Evolutionary conservation across 495 filamentous ascomycete genomes (phyloP), one percentile per base, ranked within the genome.

Genomic region (Rhizodiscina lignyota): DNA sequence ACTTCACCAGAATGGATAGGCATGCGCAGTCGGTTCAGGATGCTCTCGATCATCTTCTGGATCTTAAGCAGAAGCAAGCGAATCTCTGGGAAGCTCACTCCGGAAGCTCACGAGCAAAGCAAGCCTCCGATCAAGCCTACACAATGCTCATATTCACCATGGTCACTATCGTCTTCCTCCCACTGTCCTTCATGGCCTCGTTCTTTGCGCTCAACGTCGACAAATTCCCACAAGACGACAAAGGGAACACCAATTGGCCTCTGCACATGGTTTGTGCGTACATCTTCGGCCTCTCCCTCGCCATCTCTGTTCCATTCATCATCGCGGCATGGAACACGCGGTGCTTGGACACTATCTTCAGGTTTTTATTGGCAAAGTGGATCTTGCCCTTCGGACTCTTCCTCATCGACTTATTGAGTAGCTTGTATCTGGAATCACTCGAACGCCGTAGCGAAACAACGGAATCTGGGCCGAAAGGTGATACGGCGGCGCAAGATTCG

Each of bases 91-190:
- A 82, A 42, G 76, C 77, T 2, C 62, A 74, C 6, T 79, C 75
- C 42, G 70, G 76, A 0, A 62, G 76, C 20, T 71, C 78, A 30
- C 73, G 79, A 42, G 73, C 74, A 1, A 62, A 68, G 1, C 70
- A 67, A 2, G 77, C 75, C 0, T 68, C 68, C 1, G 55, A 64
- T 12, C 77, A 83, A 45, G 64, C 66, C n/a, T 72, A 78, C 42
- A 79, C 74, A 3, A 72, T 81, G 38, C 72, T 83, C 64, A 66
- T 82, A 5, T 82, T 82, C 42, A 83, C 77, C 4, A 71, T 79
- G 38, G 75, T 79, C 5, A 78, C 73, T 0, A 77, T 77, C 31
- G 50, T 79, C 21, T 79, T 79, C 58, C 54, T 82, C 2, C 74
- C 75, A 0, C 50, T 79, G 35, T 69, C 64, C 4, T 82, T 82